phyloP scores from a whole-genome alignment of 345 rosid genomes.

The Clarkia xantiana region DNA sequence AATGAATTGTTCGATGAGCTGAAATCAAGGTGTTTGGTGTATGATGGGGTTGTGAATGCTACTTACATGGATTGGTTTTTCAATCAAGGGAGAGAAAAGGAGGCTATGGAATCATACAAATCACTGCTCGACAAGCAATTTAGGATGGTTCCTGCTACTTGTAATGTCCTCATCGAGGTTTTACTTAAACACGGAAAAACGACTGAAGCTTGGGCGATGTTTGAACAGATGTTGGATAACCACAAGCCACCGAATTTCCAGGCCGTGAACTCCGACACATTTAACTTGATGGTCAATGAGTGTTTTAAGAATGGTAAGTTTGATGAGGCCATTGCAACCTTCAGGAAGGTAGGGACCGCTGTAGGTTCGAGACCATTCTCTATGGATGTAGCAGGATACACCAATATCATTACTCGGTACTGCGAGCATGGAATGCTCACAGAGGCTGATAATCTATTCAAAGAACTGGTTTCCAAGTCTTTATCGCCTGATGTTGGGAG shows the following conservation, averaged over 20 bases:
- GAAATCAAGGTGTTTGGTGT: conserved; percentile 60
- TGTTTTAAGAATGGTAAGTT: conserved; percentile 66
- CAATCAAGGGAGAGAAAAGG: conserved; percentile 65
- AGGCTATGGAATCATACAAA: conserved; percentile 71
- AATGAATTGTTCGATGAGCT: conserved; percentile 78
- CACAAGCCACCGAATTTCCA: conserved; percentile 72
- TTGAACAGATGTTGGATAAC: conserved; percentile 70
- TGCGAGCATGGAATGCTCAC: conserved; percentile 67
- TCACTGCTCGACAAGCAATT: conserved; percentile 64
- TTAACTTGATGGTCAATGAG: conserved; percentile 75
- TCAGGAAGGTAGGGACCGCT: conserved; percentile 61
- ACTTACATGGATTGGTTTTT: conserved; percentile 96
- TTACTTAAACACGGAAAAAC: conserved; percentile 58
- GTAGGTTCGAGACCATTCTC: conserved; percentile 55
- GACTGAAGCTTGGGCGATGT: conserved; percentile 52
- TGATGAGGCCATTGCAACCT: conserved; percentile 41
- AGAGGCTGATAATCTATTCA: conserved; percentile 54
- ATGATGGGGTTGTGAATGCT: conserved; percentile 78
- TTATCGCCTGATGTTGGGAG: conserved; percentile 65
- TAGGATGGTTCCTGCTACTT: conserved; percentile 67
- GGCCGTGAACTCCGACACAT: conserved; percentile 76
- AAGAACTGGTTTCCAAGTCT: conserved; percentile 42
- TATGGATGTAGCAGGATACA: conserved; percentile 76
- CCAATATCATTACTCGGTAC: conserved; percentile 52
- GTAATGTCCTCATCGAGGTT: conserved; percentile 73